Evolutionary conservation across 371 early-diverging fungal genomes (phyloP).

Genomic region (Mucor sp.): DNA sequence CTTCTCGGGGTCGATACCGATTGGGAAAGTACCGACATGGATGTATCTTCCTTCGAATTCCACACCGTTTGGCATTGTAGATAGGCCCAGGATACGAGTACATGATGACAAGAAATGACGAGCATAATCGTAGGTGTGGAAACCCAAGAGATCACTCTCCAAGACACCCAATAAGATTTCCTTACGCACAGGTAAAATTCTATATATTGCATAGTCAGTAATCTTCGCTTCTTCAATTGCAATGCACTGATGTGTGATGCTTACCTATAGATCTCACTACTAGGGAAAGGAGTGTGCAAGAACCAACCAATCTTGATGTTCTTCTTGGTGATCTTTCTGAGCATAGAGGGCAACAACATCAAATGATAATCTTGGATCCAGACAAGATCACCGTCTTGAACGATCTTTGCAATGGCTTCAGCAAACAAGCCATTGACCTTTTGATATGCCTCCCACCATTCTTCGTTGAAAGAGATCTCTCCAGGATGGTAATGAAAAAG

Average conservation of each 20-base stretch:
- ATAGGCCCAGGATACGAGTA: constrained; percentile 90
- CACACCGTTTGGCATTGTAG: constrained; percentile 90
- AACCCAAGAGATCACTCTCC: constrained; percentile 91
- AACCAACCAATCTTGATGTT: constrained; percentile 98
- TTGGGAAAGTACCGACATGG: constrained; percentile 98
- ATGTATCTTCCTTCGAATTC: constrained; percentile 89
- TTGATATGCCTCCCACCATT: constrained; percentile 96
- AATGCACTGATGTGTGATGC: not conserved
- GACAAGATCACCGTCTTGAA: constrained; percentile 89
- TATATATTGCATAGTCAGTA: not conserved
- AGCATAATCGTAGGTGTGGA: constrained; percentile 99
- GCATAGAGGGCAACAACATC: constrained; percentile 93
- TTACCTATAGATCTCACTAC: constrained; percentile 89
- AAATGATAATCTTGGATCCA: constrained; percentile 99
- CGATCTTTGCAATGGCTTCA: constrained; percentile 75
- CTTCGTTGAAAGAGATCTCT: constrained; percentile 89
- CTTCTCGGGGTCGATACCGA: constrained; percentile 98
- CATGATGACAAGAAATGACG: constrained; percentile 98
- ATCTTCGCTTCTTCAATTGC: not conserved
- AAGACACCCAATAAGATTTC: constrained; percentile 93
- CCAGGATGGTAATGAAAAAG: constrained; percentile 98
- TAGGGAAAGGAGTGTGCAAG: constrained; percentile 99
- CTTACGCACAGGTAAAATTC: constrained; percentile 74
- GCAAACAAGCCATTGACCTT: constrained; percentile 91
- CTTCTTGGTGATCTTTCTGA: constrained; percentile 64